A percentile compares a stretch with the other conserved stretches of the same genome.
Conservation (phyloP, 108 stramenopile species). For the Schizochytrium sp. region DNA sequence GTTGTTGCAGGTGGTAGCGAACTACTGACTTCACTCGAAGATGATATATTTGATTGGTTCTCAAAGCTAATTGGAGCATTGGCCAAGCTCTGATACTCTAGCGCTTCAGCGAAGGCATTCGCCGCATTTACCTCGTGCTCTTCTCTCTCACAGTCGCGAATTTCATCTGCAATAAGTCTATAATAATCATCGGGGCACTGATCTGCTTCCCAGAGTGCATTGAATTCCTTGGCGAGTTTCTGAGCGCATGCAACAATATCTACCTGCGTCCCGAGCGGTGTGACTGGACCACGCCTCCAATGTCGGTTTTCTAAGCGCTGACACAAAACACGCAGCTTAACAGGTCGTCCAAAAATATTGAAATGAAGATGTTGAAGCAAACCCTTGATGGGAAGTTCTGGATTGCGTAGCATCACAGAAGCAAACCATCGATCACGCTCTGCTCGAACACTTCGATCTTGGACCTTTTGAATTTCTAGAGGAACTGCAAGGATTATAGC, state of each 20-base stretch:
- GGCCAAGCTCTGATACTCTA: neutral
- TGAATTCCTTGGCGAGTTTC: neutral
- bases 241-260: conserved; percentile 19
- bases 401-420: neutral
- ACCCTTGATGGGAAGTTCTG: neutral
- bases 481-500: conserved; percentile 46
- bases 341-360: neutral
- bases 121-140: neutral
- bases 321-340: neutral
- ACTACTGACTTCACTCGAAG: neutral
- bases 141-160: neutral
- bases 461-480: neutral
- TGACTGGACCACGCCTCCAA: conserved; percentile 22
- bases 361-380: conserved; percentile 52
- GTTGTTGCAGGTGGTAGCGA: neutral
- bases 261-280: conserved; percentile 20
- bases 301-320: conserved; percentile 1
- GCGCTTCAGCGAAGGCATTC: neutral
- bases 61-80: neutral
- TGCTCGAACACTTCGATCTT: neutral
- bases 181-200: conserved; percentile 9
- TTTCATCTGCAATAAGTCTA: neutral
- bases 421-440: conserved; percentile 32
- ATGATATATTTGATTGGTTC: neutral
- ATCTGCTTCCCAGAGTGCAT: neutral